Base-by-base conservation (phyloP, 1,284 basidiomycete species). In the Flammula alnicola region DNA sequence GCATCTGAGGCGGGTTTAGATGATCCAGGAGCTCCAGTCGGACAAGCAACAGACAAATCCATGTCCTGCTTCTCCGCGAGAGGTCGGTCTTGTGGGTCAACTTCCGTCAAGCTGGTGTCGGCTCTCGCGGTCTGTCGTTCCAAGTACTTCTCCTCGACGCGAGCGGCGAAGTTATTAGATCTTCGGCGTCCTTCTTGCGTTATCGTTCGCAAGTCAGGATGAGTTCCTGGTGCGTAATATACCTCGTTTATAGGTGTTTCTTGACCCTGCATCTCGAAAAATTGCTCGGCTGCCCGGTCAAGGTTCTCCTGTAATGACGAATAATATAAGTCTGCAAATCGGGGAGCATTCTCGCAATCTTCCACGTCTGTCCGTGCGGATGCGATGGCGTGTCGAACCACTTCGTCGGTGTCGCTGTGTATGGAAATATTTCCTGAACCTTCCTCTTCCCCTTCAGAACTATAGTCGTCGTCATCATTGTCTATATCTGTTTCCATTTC, bases 311-410 rank as follows among this genome's bases (percentile, higher is more conserved):
- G 44, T 16, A 49, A 7, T 17, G 49, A 53, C 10, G 46, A 47
- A 30, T 58, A 58, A 42, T 63, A 62, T 4, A 60, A 47, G 44
- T 61, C 59, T 6, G 61, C 51, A 41, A 61, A 62, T 5, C 52
- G 51, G 7, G 48, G 44, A 23, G 45, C 43, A 22, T 43, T 31
- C 30, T 47, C 27, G 12, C 12, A 22, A 33, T 52, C 14, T 30
- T 41, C 49, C 26, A 29, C 22, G 42, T 60, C 63, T 23, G 63
- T 48, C 35, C 41, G 56, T 6, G 63, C 59, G 23, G 65, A 58
- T 32, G 57, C 55, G 19, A 71, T 54, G 17, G 64, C 65, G 26
- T 64, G 60, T 38, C 66, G n/a, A n/a, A n/a, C n/a, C n/a, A n/a
- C n/a, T n/a, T n/a, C n/a, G n/a, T n/a, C n/a, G n/a, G n/a, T n/a